A percentile compares a stretch with the other conserved stretches of the same genome.
phyloP scores from a whole-genome alignment of 1,284 basidiomycete species.

The Trametes sp. region DNA sequence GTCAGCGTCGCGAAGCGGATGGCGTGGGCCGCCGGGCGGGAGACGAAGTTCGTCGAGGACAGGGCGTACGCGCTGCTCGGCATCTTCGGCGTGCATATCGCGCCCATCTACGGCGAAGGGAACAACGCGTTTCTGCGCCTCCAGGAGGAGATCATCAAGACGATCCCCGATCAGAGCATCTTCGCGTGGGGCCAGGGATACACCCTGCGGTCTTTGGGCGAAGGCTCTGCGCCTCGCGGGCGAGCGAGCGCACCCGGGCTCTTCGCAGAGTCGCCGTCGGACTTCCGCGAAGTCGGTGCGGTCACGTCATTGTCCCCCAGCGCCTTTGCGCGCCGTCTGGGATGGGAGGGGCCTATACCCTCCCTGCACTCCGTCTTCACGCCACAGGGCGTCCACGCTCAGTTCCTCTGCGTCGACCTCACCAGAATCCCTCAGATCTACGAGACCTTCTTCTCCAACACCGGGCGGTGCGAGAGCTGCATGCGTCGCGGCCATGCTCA shows the following conservation, averaged over 20 bases:
- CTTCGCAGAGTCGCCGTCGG: neutral
- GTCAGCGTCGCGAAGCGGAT: no score
- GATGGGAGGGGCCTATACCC: neutral
- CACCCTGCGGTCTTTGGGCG: neutral
- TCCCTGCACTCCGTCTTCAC: neutral
- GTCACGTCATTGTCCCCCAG: neutral
- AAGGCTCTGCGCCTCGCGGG: neutral
- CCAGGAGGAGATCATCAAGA: neutral
- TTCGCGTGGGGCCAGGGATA: neutral
- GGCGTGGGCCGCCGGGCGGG: no score
- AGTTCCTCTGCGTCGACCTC: neutral
- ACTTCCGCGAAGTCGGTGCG: neutral
- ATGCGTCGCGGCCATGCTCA: neutral
- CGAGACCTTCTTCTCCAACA: neutral
- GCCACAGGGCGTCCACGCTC: neutral
- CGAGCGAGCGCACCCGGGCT: neutral
- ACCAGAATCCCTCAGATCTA: neutral
- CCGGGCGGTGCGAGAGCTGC: neutral
- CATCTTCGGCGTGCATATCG: slow-evolving; percentile 64
- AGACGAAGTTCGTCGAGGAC: neutral
- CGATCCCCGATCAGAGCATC: slow-evolving; percentile 4
- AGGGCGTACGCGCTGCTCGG: slow-evolving; percentile 48
- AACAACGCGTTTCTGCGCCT: neutral
- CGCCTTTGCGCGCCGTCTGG: neutral
- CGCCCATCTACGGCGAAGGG: slow-evolving; percentile 58